Base-by-base conservation (phyloP, 148 eudicot genomes). In the Diospyros lotus region DNA sequence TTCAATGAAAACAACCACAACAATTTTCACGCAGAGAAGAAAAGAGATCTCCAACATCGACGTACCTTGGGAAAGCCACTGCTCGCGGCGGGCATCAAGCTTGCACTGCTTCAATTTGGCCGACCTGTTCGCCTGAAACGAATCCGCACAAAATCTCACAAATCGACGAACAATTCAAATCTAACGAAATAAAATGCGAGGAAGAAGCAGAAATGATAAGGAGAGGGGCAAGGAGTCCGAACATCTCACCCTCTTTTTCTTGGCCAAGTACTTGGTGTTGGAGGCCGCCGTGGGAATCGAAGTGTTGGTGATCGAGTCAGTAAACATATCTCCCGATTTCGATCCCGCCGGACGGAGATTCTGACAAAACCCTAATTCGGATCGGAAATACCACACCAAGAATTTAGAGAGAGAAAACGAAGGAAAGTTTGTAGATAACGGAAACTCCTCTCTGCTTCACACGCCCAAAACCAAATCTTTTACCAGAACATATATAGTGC, bases 91-190 rank as follows among this genome's bases (percentile, higher is more conserved):
- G 73, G 91, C 97, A 83, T 92, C 96, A 38, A 88, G 93, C 93
- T 95, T 95, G 83, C 85, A 83, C 85, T 95, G 96, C 87, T 89
- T 92, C 93, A 95, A 75, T 82, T 92, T 90, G n/a, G 97, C 97
- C 66, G 93, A 77, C 74, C 96, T 86, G 72, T 90, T 95, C 51
- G 83, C 96, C 97, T 95, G 76, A 39, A 74, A 76, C 28, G 28
- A 28, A 28, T 28, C 28, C 28, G 52, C 4, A 48, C 6, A 48
- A 48, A 48, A 48, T 48, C 52, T 48, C 4, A 8, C 52, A 48
- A 48, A 48, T 48, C 52, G 52, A 48, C 8, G 6, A 48, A 48
- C 52, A 8, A 48, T 48, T 48, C 52, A 48, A 48, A 48, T 48
- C 39, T 41, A 64, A 45, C 1, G 60, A 9, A 66, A 45, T 74